These are phyloP conservation scores for Decorospora gaudefroyi DNA, from an alignment of 2,329 filamentous ascomycete species.

Conservation along the genomic window DNA sequence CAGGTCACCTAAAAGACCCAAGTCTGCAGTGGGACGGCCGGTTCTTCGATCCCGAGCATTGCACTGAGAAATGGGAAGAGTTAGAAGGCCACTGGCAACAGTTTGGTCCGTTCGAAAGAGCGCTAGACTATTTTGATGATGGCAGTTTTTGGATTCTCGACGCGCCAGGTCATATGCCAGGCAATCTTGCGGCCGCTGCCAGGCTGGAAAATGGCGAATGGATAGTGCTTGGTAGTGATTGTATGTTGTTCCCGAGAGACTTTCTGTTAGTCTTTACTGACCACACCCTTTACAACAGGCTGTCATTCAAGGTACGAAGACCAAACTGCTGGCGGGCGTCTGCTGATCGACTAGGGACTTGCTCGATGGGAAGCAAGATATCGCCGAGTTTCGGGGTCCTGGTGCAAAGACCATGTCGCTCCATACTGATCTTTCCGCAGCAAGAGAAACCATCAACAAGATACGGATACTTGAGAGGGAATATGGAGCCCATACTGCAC, in stretches of 20 bases:
- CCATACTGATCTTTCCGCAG: conserved; percentile 34
- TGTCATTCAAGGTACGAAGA: conserved; percentile 39
- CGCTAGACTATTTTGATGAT: conserved; percentile 48
- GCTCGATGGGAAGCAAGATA: conserved; percentile 34
- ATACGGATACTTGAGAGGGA: conserved; percentile 33
- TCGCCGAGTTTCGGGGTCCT: conserved; percentile 36
- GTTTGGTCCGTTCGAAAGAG: conserved; percentile 45
- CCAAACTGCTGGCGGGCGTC: neutral
- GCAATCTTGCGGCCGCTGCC: conserved; percentile 47
- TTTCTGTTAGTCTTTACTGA: neutral
- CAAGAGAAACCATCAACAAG: conserved; percentile 34
- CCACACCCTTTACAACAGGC: neutral
- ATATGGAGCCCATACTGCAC: conserved; percentile 32
- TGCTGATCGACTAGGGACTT: conserved; percentile 28
- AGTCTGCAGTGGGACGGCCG: conserved; percentile 41
- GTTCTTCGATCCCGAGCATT: conserved; percentile 38
- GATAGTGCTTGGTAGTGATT: conserved; percentile 43
- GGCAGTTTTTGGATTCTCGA: conserved; percentile 48
- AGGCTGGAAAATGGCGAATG: conserved; percentile 33
- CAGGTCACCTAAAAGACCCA: conserved; percentile 37
- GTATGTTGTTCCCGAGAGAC: conserved; percentile 5
- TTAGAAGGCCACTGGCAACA: conserved; percentile 36
- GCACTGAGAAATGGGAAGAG: conserved; percentile 38
- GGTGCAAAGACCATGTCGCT: conserved; percentile 30
- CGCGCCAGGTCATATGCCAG: conserved; percentile 46